Conservation (phyloP, 73 alveolate species). For the Tetrahymena elliotti region DNA sequence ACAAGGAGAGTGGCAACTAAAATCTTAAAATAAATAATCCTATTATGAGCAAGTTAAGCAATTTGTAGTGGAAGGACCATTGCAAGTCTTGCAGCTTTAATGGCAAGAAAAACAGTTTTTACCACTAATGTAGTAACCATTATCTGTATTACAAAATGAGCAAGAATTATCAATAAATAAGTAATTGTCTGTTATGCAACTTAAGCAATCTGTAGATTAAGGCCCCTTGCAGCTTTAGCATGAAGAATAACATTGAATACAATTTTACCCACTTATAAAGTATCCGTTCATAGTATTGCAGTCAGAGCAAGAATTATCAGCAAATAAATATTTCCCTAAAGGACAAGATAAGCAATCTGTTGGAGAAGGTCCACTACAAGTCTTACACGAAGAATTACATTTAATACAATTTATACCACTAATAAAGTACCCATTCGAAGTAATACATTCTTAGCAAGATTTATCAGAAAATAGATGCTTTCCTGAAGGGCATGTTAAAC, state of each 20-base stretch:
- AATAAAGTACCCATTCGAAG: not conserved
- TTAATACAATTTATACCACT: not conserved
- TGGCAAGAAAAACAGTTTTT: not conserved
- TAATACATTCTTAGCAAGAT: not conserved
- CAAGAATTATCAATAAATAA: not conserved
- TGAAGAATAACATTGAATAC: not conserved
- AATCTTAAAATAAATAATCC: not conserved
- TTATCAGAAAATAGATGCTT: not conserved
- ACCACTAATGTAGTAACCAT: not conserved
- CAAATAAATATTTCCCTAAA: not conserved
- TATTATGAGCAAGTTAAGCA: not conserved
- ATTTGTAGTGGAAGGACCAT: not conserved
- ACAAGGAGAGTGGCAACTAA: not conserved
- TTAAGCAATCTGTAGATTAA: not conserved
- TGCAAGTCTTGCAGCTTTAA: not conserved
- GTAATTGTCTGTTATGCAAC: not conserved
- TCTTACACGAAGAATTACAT: not conserved
- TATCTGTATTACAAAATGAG: not conserved
- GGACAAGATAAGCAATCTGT: not conserved
- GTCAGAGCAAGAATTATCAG: not conserved
- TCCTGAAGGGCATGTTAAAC: not conserved
- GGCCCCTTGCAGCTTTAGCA: not conserved
- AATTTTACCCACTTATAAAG: not conserved
- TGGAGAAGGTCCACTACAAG: not conserved
- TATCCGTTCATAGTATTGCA: not conserved